A percentile compares a stretch with the other conserved stretches of the same genome.
phyloP scores from a whole-genome alignment of 2,329 filamentous ascomycete genomes.

The Colletotrichum shisoi region DNA sequence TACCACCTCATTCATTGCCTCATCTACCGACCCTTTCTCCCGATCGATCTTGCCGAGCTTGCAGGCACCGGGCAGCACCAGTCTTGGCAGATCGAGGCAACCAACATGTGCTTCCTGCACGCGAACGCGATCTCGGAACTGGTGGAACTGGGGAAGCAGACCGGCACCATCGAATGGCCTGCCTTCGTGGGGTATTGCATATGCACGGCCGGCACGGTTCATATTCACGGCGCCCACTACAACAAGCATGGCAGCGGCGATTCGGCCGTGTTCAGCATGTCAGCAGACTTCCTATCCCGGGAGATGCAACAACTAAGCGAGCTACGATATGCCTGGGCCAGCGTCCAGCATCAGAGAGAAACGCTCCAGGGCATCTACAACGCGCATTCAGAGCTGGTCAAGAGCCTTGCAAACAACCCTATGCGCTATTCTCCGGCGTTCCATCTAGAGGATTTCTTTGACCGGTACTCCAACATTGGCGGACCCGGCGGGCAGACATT shows the following conservation, averaged over 20 bases:
- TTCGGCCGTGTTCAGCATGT: slow-evolving; percentile 69
- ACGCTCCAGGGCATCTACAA: slow-evolving; percentile 79
- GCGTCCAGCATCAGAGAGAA: slow-evolving; percentile 80
- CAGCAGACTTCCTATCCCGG: slow-evolving; percentile 73
- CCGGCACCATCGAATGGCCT: slow-evolving; percentile 81
- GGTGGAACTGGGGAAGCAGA: slow-evolving; percentile 78
- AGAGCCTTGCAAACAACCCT: slow-evolving; percentile 70
- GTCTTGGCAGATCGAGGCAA: slow-evolving; percentile 91
- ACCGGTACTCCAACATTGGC: slow-evolving; percentile 72
- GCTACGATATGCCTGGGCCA: slow-evolving; percentile 77
- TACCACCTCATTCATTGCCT: slow-evolving; percentile 88
- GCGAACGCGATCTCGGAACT: slow-evolving; percentile 87
- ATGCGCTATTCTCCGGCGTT: slow-evolving; percentile 81
- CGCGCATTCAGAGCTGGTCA: slow-evolving; percentile 82
- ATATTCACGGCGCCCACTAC: slow-evolving; percentile 86
- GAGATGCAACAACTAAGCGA: slow-evolving; percentile 84
- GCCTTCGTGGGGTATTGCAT: slow-evolving; percentile 88
- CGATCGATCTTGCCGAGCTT: slow-evolving; percentile 82
- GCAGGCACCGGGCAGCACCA: slow-evolving; percentile 83
- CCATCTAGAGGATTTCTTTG: slow-evolving; percentile 87
- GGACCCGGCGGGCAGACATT: slow-evolving; percentile 66
- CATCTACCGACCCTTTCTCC: slow-evolving; percentile 85
- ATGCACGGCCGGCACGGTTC: slow-evolving; percentile 85
- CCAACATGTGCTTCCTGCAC: slow-evolving; percentile 84
- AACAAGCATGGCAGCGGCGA: slow-evolving; percentile 61